Base-by-base conservation (phyloP, 257 asterid genomes). In the Echium plantagineum region DNA sequence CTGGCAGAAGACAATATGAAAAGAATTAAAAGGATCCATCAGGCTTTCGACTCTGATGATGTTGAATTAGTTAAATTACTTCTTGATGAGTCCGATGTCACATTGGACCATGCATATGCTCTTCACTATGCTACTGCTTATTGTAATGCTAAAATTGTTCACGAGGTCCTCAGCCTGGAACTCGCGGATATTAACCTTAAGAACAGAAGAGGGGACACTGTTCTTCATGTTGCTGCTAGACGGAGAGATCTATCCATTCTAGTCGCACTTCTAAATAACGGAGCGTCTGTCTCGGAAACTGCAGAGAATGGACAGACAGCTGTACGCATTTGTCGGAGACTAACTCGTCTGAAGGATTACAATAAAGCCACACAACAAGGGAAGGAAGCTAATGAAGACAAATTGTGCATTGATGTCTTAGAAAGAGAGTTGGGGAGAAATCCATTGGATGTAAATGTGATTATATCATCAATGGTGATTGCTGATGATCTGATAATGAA, bases 91-190 rank as follows among this genome's bases (percentile, higher is more conserved):
- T 90, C 97, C 13, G 67, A 64, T 2, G 73, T 85, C 81, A 78
- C 94, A 22, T 58, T 90, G 53, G 88, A 90, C 55, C 68, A 63
- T 21, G 89, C 95, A 5, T 77, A 57, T 52, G 97, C 89, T 9
- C 96, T 90, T 59, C 97, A 90, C 61, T 90, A 90, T 20, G 94
- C 94, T 0, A 88, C 90, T 22, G 91, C 95, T 17, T 90, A 87
- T 60, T 90, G 97, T 35, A 85, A 81, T 48, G 70, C 85, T 16
- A 85, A 90, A 72, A 78, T 83, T 3, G 78, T 90, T 48, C 68
- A 61, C 1, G 91, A 87, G 79, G 78, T 82, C 67, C 78, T 90
- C 13, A 71, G 68, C 67, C 58, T 90, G 56, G 83, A 78, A 38
- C 70, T 68, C 24, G 80, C 83, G 9, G 74, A 87, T 21, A 73